These are phyloP conservation scores for Camelina sativa DNA, from an alignment of 345 rosid species.

Conservation along the genomic window DNA sequence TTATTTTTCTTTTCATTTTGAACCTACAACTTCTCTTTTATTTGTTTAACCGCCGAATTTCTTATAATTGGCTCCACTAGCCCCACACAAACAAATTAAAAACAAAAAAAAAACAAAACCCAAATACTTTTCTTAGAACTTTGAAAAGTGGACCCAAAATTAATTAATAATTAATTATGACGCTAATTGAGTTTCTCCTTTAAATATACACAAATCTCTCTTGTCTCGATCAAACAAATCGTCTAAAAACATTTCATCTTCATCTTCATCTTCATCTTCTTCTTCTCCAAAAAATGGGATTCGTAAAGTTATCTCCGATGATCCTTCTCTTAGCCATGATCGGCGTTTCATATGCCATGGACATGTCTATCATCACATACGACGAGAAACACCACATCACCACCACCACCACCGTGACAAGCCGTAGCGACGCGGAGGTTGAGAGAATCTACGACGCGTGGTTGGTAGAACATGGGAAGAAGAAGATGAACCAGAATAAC, in stretches of 20 bases:
- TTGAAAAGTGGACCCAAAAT: neutral
- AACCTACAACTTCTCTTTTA: neutral
- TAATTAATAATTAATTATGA: neutral
- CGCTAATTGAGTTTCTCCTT: conserved; percentile 20
- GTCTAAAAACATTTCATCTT: neutral
- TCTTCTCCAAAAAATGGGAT: conserved; percentile 50
- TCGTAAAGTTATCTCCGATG: conserved; percentile 34
- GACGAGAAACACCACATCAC: conserved; percentile 54
- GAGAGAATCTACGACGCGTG: conserved; percentile 69
- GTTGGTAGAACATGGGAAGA: conserved; percentile 72
- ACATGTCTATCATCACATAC: conserved; percentile 80
- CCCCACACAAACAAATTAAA: neutral
- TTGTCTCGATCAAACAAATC: conserved; percentile 22
- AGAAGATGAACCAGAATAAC: conserved; percentile 44
- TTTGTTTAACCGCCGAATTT: neutral
- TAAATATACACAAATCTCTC: conserved; percentile 24
- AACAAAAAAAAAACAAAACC: neutral
- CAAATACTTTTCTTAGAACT: neutral
- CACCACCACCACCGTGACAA: conserved; percentile 13
- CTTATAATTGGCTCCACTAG: neutral
- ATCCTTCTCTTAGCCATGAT: conserved; percentile 50
- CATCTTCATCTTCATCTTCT: conserved; percentile 24
- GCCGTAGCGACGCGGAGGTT: conserved; percentile 76
- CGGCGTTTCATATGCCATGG: conserved; percentile 63
- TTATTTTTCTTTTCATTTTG: neutral